Evolutionary conservation across 2,329 filamentous ascomycete species (phyloP), one percentile per base, ranked within the genome.

Genomic region (Penicillium corylophilum): DNA sequence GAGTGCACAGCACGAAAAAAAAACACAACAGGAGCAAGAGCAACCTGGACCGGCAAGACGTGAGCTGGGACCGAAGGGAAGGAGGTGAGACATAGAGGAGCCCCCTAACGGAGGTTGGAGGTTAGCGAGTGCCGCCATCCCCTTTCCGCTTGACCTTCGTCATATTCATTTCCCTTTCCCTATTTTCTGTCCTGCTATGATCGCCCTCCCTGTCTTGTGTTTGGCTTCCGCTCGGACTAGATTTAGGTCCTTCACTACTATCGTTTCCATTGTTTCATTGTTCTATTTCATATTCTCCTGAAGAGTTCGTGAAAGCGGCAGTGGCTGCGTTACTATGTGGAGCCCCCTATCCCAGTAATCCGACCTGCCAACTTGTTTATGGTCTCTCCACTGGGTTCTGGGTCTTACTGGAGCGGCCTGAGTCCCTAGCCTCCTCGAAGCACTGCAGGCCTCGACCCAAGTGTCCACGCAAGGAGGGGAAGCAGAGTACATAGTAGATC

Each of bases 1-100:
- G 23, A 59, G 60, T 62, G 60, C 60, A 57, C 60, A 62, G 60
- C 60, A 62, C 60, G 36, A 47, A 26, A 46, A 46, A 46, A 48
- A 48, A 36, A 41, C 20, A 33, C n/a, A n/a, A 49, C 46, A 28
- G 23, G 22, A 29, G 36, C 40, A 28, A 46, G 36, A 41, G 39
- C 39, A 40, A 23, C 28, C 31, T 12, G 24, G n/a, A 20, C 35
- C 35, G 12, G 35, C 9, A 18, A 13, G 18, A 38, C 9, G 29
- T 13, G 29, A 13, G 12, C 35, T 20, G 18, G 16, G 16, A 18
- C 33, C 33, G 31, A 22, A 29, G 16, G 24, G 29, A 42, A 31
- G 33, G 46, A 31, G 33, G 46, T 36, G 26, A 46, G 43, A 50
- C 46, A 51, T 47, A 52, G 35, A 33, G 33, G 15, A 46, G 20